Evolutionary conservation across 345 rosid species (phyloP), one percentile per base, ranked within the genome.

Genomic region (Eucalyptus polybractea): DNA sequence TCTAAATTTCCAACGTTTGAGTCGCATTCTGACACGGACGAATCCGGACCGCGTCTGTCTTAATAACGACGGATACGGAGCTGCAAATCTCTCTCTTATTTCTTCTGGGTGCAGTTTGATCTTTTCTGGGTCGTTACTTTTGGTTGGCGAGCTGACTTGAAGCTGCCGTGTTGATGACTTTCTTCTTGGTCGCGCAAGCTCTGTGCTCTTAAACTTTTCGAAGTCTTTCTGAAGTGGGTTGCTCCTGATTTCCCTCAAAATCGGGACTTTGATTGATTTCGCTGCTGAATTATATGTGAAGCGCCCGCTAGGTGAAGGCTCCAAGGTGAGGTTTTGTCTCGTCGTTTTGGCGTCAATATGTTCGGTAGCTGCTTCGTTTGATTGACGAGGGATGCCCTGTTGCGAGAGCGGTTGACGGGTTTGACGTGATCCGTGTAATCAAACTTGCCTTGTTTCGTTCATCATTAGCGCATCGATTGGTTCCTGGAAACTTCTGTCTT

Each of bases 111-210:
- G 49, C 44, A n/a, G 33, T 31, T 87, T 86, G 56, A 87, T 53
- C 60, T 40, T 42, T 15, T 5, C 40, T 53, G 58, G n/a, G 45
- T 31, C 47, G n/a, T 31, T 87, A 24, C 50, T 15, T 88, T 67
- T 87, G 87, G 60, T 85, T 87, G 40, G 86, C n/a, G 19, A 50
- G 88, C 88, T 90, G 92, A 89, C 91, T 44, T 65, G 67, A 29
- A 72, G 86, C 65, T 90, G 87, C 90, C 92, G 91, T 87, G 91
- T 87, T 87, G 72, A 37, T 53, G 25, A 62, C 47, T 87, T 29
- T 4, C 50, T 3, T 29, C 56, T 86, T 10, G 56, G 56, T 47
- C 12, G 9, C 13, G 87, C 56, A 6, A 40, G 47, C 85, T 21
- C 85, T 12, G 47, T 37, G 47, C 29, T 40, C 29, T 11, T 11